These are phyloP conservation scores for Mucor plumbeus DNA, from an alignment of 371 early-diverging fungal genomes.

Conservation along the genomic window DNA sequence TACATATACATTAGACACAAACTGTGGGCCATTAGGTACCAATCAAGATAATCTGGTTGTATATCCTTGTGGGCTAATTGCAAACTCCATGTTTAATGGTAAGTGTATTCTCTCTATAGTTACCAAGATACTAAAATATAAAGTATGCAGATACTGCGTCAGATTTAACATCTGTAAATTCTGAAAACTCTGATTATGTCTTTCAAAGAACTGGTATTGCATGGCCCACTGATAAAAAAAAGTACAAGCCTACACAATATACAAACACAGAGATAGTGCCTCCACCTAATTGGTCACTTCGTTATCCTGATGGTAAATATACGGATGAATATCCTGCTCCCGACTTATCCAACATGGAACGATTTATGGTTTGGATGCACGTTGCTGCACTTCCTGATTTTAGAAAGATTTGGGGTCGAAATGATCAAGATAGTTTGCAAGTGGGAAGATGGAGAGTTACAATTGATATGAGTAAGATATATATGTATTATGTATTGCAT, in stretches of 20 bases:
- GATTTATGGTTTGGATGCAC: constrained; percentile 99
- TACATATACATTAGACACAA: constrained; percentile 29
- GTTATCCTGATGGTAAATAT: constrained; percentile 67
- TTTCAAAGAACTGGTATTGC: constrained; percentile 70
- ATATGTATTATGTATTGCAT: not conserved
- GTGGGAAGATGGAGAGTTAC: constrained; percentile 70
- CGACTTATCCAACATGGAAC: constrained; percentile 73
- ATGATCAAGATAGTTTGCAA: constrained; percentile 57
- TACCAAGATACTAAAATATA: not conserved
- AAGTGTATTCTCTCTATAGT: constrained; percentile 6
- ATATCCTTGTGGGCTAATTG: constrained; percentile 99
- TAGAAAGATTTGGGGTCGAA: constrained; percentile 93
- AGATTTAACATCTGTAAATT: constrained; percentile 29
- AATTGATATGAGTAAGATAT: constrained; percentile 66
- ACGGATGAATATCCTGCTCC: constrained; percentile 69
- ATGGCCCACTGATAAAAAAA: constrained; percentile 86
- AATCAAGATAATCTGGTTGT: constrained; percentile 46
- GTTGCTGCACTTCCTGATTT: constrained; percentile 95
- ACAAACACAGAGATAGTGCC: constrained; percentile 61
- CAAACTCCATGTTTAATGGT: constrained; percentile 96
- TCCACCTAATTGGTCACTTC: constrained; percentile 78
- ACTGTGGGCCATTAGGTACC: constrained; percentile 57
- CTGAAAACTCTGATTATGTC: constrained; percentile 41
- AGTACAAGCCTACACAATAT: constrained; percentile 71
- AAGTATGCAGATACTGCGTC: constrained; percentile 43